These are phyloP conservation scores for Suillus luteus DNA, from an alignment of 768 basidiomycete species.

Conservation along the genomic window DNA sequence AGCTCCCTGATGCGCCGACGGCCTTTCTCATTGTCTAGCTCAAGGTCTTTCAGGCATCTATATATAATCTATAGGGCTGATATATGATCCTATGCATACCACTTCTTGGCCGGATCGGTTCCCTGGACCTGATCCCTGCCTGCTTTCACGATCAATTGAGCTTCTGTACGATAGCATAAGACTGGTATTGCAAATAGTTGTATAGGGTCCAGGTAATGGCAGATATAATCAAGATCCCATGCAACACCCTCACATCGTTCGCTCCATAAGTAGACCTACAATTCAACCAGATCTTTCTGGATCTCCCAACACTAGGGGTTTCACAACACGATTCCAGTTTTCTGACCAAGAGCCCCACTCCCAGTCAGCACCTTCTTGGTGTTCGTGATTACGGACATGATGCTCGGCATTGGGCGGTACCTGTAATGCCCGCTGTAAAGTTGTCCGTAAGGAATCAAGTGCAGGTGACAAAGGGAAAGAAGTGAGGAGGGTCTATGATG, in stretches of 20 bases:
- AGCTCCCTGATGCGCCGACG: constrained; percentile 50
- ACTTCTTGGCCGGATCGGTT: too few species aligned
- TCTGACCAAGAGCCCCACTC: constrained; percentile 82
- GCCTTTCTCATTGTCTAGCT: constrained; percentile 56
- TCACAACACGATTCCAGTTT: constrained; percentile 76
- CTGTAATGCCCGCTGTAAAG: constrained; percentile 41
- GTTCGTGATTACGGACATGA: constrained; percentile 23
- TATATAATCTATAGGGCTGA: too few species aligned
- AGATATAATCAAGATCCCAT: neutral
- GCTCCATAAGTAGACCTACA: neutral
- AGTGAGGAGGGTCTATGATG: constrained; percentile 52
- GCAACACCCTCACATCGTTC: too few species aligned
- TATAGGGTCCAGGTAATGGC: neutral
- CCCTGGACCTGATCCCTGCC: too few species aligned
- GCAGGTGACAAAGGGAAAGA: constrained; percentile 59
- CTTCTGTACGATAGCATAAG: neutral
- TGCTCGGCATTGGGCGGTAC: constrained; percentile 25
- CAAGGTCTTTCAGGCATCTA: constrained; percentile 48
- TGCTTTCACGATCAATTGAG: too few species aligned
- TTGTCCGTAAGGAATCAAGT: constrained; percentile 54
- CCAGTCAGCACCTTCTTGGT: constrained; percentile 37
- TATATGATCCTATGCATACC: too few species aligned
- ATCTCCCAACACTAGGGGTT: constrained; percentile 52
- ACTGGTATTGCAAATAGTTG: neutral
- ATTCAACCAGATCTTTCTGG: constrained; percentile 25